phyloP scores from a whole-genome alignment of 768 basidiomycete species.

The Mycena amicta region DNA sequence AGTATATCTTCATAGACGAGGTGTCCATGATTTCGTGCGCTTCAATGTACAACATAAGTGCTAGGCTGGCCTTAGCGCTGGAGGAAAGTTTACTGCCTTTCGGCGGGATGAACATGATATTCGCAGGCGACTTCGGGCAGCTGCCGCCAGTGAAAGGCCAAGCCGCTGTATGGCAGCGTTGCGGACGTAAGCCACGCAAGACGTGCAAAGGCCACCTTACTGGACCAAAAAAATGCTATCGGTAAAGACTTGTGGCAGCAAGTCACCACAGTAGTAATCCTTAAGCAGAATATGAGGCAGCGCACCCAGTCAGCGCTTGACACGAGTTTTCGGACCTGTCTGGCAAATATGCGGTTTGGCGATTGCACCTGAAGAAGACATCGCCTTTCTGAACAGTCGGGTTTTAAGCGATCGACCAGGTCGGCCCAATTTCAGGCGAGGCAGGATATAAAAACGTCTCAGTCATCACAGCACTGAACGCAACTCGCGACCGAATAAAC shows the following conservation, averaged over 20 bases:
- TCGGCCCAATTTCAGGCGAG: conserved; percentile 13
- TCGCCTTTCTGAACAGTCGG: conserved; percentile 21
- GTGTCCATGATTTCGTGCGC: conserved; percentile 31
- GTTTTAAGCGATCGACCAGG: conserved; percentile 5
- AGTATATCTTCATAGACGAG: conserved; percentile 35
- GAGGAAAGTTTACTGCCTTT: conserved; percentile 13
- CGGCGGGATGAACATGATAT: conserved; percentile 31
- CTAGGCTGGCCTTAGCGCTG: conserved; percentile 9
- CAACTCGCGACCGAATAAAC: conserved; percentile 31
- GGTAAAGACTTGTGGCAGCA: conserved; percentile 29
- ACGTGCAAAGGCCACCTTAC: background rate
- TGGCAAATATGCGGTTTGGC: conserved; percentile 35
- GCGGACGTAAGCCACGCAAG: conserved; percentile 6
- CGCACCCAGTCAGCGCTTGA: conserved; percentile 28
- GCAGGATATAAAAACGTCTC: conserved; percentile 28
- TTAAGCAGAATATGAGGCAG: conserved; percentile 34
- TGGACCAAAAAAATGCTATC: conserved; percentile 13
- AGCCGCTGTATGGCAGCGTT: conserved; percentile 4
- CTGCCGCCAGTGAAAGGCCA: conserved; percentile 26
- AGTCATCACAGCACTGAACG: conserved; percentile 31
- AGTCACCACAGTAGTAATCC: conserved; percentile 24
- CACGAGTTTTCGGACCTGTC: conserved; percentile 26
- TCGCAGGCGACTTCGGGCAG: conserved; percentile 28
- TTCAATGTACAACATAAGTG: conserved; percentile 12
- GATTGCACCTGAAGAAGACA: conserved; percentile 28